A percentile compares a stretch with the other conserved stretches of the same genome.
Conservation (phyloP, 148 eudicot species). For the Talinum fruticosum region DNA sequence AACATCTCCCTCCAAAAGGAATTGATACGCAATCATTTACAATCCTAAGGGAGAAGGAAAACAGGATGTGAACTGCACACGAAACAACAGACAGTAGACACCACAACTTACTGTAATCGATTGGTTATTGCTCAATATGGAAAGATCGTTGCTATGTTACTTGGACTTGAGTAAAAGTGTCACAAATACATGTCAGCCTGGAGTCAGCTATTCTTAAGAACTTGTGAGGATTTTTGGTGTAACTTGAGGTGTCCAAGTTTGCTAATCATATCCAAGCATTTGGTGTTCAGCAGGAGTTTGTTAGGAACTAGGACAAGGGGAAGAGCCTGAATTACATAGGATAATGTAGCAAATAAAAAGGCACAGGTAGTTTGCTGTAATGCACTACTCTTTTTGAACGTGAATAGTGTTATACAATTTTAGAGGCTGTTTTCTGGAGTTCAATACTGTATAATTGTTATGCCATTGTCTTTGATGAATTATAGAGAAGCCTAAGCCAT, state of each 20-base stretch:
- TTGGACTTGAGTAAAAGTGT: not conserved
- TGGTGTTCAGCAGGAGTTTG: not conserved
- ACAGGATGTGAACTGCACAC: not conserved
- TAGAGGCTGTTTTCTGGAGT: not conserved
- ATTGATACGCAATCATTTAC: not conserved
- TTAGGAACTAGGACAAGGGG: not conserved
- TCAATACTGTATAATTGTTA: not conserved
- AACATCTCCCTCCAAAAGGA: not conserved
- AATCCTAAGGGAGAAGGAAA: not conserved
- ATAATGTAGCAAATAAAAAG: not conserved
- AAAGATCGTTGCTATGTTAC: not conserved
- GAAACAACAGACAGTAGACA: not conserved
- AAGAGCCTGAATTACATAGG: not conserved
- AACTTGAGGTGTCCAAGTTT: not conserved
- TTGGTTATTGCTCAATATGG: not conserved
- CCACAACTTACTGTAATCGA: not conserved
- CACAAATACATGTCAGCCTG: not conserved
- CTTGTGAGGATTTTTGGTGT: not conserved
- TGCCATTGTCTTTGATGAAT: not conserved
- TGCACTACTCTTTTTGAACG: not conserved
- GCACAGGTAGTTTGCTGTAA: not conserved
- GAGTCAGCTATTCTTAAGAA: too few relatives aligned
- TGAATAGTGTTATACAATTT: not conserved
- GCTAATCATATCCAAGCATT: not conserved
- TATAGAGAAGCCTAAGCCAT: not conserved